Percentiles rank a stretch among this genome's conserved stretches.
Evolutionary conservation across 2,329 filamentous ascomycete genomes (phyloP).

Genomic region (Trichoderma atrobrunneum): DNA sequence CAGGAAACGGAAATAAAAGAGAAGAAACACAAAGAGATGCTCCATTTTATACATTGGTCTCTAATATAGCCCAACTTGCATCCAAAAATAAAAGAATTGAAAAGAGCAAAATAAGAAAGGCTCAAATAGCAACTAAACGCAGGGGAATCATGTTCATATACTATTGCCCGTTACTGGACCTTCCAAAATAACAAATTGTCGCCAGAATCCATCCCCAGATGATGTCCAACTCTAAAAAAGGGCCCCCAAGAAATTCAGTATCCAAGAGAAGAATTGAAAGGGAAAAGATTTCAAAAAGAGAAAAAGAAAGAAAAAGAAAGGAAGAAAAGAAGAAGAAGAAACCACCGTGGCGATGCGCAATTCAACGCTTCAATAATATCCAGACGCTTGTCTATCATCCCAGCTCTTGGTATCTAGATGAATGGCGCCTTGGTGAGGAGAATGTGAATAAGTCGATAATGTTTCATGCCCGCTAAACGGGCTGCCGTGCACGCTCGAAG

Average conservation of each 20-base stretch:
- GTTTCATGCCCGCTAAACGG: constrained; percentile 39
- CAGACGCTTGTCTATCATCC: constrained; percentile 26
- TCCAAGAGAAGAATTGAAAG: not conserved
- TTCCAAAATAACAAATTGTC: not conserved
- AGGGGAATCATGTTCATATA: constrained; percentile 10
- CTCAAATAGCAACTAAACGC: not conserved
- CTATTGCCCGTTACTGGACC: not conserved
- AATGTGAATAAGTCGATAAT: constrained; percentile 35
- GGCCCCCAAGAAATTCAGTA: not conserved
- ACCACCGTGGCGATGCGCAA: not conserved
- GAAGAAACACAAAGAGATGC: not conserved
- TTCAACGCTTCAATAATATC: constrained; percentile 20
- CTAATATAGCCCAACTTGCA: not conserved
- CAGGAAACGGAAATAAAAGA: not conserved
- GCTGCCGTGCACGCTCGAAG: constrained; percentile 35
- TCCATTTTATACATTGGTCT: not conserved
- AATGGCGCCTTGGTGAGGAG: constrained; percentile 32
- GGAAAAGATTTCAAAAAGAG: not conserved
- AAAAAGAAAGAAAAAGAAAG: not conserved
- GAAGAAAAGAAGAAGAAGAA: not conserved
- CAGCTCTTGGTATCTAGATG: constrained; percentile 24
- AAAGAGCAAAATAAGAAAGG: not conserved
- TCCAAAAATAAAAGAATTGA: not conserved
- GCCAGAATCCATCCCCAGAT: not conserved
- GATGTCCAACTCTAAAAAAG: not conserved